Base-by-base conservation (phyloP, 2,329 filamentous ascomycete species). In the Aureobasidium pullulans region DNA sequence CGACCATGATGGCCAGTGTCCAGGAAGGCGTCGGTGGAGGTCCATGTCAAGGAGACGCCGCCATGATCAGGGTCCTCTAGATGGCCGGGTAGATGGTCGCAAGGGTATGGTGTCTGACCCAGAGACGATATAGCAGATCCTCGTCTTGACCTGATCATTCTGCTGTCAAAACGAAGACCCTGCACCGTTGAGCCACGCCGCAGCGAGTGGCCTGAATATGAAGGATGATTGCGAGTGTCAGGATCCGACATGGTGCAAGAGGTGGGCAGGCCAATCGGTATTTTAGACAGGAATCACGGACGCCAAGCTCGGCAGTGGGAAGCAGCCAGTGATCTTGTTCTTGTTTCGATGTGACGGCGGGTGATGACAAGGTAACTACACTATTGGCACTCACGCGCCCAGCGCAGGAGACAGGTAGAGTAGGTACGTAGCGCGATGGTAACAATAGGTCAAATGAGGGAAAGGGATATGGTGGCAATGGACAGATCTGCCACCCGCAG, bases 131-230 rank as follows among this genome's bases (percentile, higher is more conserved):
- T 16, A 34, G 54, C 54, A 23, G 42, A 57, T 7, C 43, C 54
- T 19, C 54, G 54, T 40, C 54, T 47, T 40, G 54, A 57, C 23
- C 42, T 46, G 43, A 47, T 57, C 54, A 57, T 57, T 48, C 54
- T 47, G 42, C 31, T 39, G 19, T 48, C 42, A 37, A 56, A 56
- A 28, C 52, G 40, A 46, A 46, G 40, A 29, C 52, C 40, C 16
- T 46, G 52, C 6, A 34, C 16, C 32, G 52, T 56, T 13, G 40
- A 46, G 40, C 40, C 40, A n/a, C 36, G 48, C 19, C 39, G 40
- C 40, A 46, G 40, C 52, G 40, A 46, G 6, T 28, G 52, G 16
- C 52, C 52, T 32, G 53, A 4, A 32, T 57, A 57, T 43, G 43
- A 57, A 48, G 36, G 40, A 6, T 48, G 43, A 31, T 47, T 13